Conservation (phyloP, 768 basidiomycete species). For the Serendipita sp. region DNA sequence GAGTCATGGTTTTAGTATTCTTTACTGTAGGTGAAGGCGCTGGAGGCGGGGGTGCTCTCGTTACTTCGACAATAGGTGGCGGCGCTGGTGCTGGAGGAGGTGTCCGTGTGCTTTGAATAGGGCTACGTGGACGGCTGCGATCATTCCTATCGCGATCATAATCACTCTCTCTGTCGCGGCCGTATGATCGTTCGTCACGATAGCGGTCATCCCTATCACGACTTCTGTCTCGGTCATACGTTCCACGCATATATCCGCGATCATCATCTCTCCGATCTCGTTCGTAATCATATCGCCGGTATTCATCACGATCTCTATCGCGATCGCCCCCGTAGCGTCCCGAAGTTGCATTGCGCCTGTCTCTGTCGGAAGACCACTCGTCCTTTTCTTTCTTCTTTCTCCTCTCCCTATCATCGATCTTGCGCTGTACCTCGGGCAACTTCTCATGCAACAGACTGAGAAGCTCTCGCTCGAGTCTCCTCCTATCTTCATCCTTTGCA, state of each 20-base stretch:
- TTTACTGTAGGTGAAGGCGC: slow-evolving; percentile 32
- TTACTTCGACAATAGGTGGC: slow-evolving; percentile 30
- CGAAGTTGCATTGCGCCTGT: slow-evolving; percentile 55
- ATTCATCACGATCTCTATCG: slow-evolving; percentile 25
- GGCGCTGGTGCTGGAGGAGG: slow-evolving; percentile 36
- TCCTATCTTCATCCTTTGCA: slow-evolving; percentile 69
- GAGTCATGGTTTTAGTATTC: slow-evolving; percentile 51
- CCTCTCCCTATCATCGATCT: slow-evolving; percentile 63
- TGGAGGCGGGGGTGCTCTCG: slow-evolving; percentile 14
- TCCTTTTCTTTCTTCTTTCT: slow-evolving; percentile 61
- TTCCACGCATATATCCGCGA: slow-evolving; percentile 11
- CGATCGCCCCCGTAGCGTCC: slow-evolving; percentile 41
- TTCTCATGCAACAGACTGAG: slow-evolving; percentile 75
- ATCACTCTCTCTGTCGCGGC: not conserved
- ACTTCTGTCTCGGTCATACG: slow-evolving; percentile 27
- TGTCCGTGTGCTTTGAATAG: slow-evolving; percentile 21
- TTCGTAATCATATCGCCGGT: slow-evolving; percentile 28
- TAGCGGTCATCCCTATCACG: slow-evolving; percentile 13
- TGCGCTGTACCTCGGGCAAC: slow-evolving; percentile 77
- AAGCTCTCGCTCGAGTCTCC: slow-evolving; percentile 77
- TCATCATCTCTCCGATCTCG: slow-evolving; percentile 22
- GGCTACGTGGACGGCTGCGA: slow-evolving; percentile 18
- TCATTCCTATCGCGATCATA: not conserved
- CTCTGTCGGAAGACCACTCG: slow-evolving; percentile 62
- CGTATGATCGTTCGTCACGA: slow-evolving; percentile 13